A percentile compares a stretch with the other conserved stretches of the same genome.
These are phyloP conservation scores for Cytospora schulzeri DNA, from an alignment of 2,329 filamentous ascomycete genomes.

Conservation along the genomic window DNA sequence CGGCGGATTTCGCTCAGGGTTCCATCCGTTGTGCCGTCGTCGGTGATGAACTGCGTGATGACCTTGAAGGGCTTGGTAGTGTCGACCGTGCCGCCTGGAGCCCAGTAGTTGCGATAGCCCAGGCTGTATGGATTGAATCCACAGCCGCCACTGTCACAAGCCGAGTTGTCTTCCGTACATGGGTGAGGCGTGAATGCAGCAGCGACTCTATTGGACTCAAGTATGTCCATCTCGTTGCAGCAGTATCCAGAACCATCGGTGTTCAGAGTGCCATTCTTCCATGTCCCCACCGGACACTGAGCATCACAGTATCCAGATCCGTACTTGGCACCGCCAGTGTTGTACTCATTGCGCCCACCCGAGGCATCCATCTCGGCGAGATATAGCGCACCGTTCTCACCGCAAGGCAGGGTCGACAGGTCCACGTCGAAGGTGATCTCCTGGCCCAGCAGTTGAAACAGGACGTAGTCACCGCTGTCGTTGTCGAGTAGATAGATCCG, in stretches of 20 bases:
- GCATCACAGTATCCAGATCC: slow-evolving; percentile 50
- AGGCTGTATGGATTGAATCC: slow-evolving; percentile 44
- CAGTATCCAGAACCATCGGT: slow-evolving; percentile 47
- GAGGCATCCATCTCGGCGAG: slow-evolving; percentile 43
- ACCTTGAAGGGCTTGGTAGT: slow-evolving; percentile 44
- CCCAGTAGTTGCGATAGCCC: slow-evolving; percentile 36
- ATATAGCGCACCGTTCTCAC: slow-evolving; percentile 61
- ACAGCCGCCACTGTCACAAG: slow-evolving; percentile 55
- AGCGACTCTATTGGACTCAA: slow-evolving; percentile 61
- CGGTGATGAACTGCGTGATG: slow-evolving; percentile 48
- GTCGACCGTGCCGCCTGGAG: slow-evolving; percentile 44
- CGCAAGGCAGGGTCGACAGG: slow-evolving; percentile 61
- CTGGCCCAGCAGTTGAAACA: slow-evolving; percentile 58
- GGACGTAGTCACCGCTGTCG: slow-evolving; percentile 29
- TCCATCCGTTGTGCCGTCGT: slow-evolving; percentile 40
- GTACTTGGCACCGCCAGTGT: slow-evolving; percentile 43
- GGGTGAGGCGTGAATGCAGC: slow-evolving; percentile 61
- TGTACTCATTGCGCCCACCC: slow-evolving; percentile 51
- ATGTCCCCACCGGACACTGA: slow-evolving; percentile 43
- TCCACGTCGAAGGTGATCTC: slow-evolving; percentile 69
- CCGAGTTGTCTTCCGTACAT: slow-evolving; percentile 48
- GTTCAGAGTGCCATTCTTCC: slow-evolving; percentile 44
- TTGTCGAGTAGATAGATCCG: slow-evolving; percentile 52
- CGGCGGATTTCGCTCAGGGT: slow-evolving; percentile 47
- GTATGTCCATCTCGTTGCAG: slow-evolving; percentile 54